Conservation (phyloP, 495 filamentous ascomycete species). For the Penicillium coprophilum region DNA sequence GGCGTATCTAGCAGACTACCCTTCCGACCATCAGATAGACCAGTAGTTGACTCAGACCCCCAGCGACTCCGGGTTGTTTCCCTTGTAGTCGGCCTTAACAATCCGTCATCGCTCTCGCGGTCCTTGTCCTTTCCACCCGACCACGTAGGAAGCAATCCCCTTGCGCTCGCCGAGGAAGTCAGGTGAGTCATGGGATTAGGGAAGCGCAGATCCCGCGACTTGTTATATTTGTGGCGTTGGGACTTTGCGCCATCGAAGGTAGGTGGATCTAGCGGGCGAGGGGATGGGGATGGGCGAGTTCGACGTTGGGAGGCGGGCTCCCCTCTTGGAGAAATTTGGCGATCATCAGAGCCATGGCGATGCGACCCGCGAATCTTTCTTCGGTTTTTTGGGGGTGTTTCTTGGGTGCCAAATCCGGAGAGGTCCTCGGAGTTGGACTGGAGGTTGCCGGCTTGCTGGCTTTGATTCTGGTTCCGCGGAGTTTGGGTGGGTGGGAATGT, state of each 20-base stretch:
- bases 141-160: slow-evolving; percentile 39
- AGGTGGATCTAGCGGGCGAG: slow-evolving; percentile 14
- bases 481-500: slow-evolving; percentile 13
- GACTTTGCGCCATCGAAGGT: slow-evolving; percentile 25
- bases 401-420: slow-evolving; percentile 15
- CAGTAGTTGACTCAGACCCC: slow-evolving; percentile 37
- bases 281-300: slow-evolving; percentile 1
- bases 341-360: slow-evolving; percentile 7
- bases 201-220: slow-evolving; percentile 39
- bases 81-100: slow-evolving; percentile 34
- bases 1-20: slow-evolving; percentile 35
- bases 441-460: slow-evolving; percentile 18
- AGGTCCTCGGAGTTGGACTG: slow-evolving; percentile 17
- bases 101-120: slow-evolving; percentile 33
- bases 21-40: slow-evolving; percentile 20
- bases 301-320: neutral
- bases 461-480: slow-evolving; percentile 30
- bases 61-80: slow-evolving; percentile 38
- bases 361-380: neutral
- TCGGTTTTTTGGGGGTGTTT: neutral
- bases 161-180: slow-evolving; percentile 36
- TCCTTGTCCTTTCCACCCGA: slow-evolving; percentile 36
- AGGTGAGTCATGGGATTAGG: slow-evolving; percentile 42
- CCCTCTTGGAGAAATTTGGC: slow-evolving; percentile 6
- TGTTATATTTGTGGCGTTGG: slow-evolving; percentile 36